phyloP scores from a whole-genome alignment of 2,329 filamentous ascomycete genomes.

The Clonostachys sp. region DNA sequence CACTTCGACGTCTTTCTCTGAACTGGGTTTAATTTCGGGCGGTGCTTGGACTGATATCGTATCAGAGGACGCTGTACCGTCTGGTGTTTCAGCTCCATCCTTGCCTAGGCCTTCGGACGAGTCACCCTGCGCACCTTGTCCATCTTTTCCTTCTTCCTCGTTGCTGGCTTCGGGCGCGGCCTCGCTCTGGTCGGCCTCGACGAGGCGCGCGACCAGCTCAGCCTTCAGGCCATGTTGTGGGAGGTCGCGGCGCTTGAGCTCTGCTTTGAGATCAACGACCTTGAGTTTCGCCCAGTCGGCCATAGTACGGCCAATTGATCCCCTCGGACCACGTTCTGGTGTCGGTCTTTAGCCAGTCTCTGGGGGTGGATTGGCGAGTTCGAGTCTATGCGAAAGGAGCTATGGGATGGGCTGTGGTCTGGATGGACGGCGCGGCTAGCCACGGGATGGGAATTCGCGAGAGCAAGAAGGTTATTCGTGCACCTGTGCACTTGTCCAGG shows the following conservation, averaged over 20 bases:
- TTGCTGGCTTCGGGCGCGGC: slow-evolving; percentile 5
- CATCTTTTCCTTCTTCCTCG: slow-evolving; percentile 5
- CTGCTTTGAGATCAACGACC: slow-evolving; percentile 70
- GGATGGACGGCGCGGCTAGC: too few species aligned
- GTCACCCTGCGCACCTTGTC: not conserved
- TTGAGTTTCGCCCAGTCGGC: slow-evolving; percentile 57
- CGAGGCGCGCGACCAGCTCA: slow-evolving; percentile 64
- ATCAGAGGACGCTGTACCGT: not conserved
- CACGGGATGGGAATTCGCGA: too few species aligned
- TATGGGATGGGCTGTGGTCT: too few species aligned
- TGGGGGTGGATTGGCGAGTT: too few species aligned
- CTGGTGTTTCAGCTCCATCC: not conserved
- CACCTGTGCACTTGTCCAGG: too few species aligned
- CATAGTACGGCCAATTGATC: slow-evolving; percentile 20
- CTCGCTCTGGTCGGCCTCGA: slow-evolving; percentile 25
- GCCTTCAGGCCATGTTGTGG: slow-evolving; percentile 66
- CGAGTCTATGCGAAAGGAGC: too few species aligned
- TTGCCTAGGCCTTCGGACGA: not conserved
- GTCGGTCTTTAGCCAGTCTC: too few species aligned
- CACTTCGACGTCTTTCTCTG: not conserved
- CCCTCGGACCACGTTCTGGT: too few species aligned
- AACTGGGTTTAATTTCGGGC: not conserved
- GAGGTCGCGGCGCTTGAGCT: slow-evolving; percentile 69
- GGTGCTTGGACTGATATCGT: slow-evolving; percentile 2
- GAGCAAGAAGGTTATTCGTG: too few species aligned